Conservation (phyloP, 345 rosid genomes). For the Carallia brachiata region DNA sequence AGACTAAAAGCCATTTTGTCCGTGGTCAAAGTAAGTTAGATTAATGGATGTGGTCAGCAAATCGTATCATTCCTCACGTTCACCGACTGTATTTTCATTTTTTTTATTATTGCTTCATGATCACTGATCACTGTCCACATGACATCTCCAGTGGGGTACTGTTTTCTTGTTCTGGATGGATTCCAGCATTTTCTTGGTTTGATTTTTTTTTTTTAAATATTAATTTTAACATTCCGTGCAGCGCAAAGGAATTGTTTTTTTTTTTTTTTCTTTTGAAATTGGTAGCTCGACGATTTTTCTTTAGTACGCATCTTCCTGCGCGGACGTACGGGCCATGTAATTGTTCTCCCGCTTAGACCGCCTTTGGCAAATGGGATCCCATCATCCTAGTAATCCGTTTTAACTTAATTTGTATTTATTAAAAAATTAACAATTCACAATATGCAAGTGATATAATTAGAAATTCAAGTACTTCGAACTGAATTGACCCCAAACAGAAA, state of each 20-base stretch:
- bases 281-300: too few relatives aligned
- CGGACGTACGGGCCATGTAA: not conserved
- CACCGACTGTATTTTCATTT: conserved; percentile 5
- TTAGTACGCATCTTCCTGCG: not conserved
- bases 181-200: conserved; percentile 16
- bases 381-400: too few relatives aligned
- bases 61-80: conserved; percentile 41
- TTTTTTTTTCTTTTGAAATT: too few relatives aligned
- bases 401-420: too few relatives aligned
- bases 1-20: conserved; percentile 1
- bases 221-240: conserved; percentile 13
- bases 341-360: too few relatives aligned
- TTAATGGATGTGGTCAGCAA: conserved; percentile 9
- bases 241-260: too few relatives aligned
- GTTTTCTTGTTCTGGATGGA: not conserved
- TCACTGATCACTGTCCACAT: conserved; percentile 34
- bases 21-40: conserved; percentile 17
- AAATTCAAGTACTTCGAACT: too few relatives aligned
- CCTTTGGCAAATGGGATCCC: too few relatives aligned
- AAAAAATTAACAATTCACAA: too few relatives aligned
- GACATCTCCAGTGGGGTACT: conserved; percentile 4
- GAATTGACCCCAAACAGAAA: too few relatives aligned
- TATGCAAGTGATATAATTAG: too few relatives aligned
- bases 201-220: not conserved
- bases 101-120: conserved; percentile 22